Percentiles rank a stretch among this genome's conserved stretches.
These are phyloP conservation scores for Penicillium canariense DNA, from an alignment of 495 filamentous ascomycete species.

Conservation along the genomic window DNA sequence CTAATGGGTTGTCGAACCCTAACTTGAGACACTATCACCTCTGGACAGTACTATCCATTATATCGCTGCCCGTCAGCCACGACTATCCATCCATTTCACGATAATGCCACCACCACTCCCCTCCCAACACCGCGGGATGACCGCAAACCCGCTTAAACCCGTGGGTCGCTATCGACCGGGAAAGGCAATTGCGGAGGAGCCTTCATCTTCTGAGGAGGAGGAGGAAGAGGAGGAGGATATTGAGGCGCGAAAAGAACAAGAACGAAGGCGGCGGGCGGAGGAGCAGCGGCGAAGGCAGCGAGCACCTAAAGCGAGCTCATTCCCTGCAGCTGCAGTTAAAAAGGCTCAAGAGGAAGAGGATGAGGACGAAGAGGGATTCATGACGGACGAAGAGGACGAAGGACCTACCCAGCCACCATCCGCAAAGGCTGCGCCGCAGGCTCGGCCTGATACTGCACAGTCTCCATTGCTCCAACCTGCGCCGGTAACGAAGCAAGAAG, in stretches of 20 bases:
- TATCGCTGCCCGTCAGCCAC: neutral
- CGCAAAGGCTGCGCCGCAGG: constrained; percentile 35
- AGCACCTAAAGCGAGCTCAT: constrained; percentile 66
- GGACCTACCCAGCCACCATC: constrained; percentile 18
- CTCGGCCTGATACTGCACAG: constrained; percentile 6
- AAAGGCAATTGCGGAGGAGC: constrained; percentile 69
- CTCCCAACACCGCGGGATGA: constrained; percentile 76
- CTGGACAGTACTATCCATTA: neutral
- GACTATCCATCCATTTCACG: constrained; percentile 18
- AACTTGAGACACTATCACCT: neutral
- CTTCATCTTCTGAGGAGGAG: constrained; percentile 61
- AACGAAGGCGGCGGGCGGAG: constrained; percentile 30
- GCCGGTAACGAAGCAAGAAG: constrained; percentile 32
- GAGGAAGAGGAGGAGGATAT: constrained; percentile 57
- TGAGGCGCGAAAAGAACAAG: constrained; percentile 41
- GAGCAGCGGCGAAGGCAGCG: constrained; percentile 32
- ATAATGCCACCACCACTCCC: constrained; percentile 63
- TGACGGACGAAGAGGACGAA: constrained; percentile 60
- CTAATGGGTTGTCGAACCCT: neutral
- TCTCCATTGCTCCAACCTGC: constrained; percentile 4
- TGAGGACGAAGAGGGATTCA: constrained; percentile 71
- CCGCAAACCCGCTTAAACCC: constrained; percentile 81
- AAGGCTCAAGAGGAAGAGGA: constrained; percentile 32
- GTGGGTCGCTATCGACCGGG: constrained; percentile 77
- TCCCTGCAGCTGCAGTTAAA: constrained; percentile 41